Conservation (phyloP, 257 asterid species). For the Mitragyna speciosa region DNA sequence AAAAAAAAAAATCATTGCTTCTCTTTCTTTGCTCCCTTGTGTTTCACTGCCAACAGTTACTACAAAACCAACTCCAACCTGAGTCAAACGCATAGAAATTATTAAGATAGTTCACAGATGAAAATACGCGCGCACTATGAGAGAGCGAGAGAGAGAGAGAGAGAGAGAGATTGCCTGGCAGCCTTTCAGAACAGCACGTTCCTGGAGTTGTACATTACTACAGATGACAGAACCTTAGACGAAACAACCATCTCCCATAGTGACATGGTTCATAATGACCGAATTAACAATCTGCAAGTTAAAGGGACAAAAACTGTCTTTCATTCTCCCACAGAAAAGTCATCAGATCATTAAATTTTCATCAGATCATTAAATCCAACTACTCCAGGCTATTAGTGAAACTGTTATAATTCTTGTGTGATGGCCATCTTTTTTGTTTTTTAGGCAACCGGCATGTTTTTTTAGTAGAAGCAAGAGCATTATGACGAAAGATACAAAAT, state of each 20-base stretch:
- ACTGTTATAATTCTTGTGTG: neutral
- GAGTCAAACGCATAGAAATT: constrained; percentile 6
- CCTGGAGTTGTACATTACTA: constrained; percentile 92
- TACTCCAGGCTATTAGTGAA: neutral
- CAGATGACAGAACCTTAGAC: constrained; percentile 91
- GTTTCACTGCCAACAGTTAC: constrained; percentile 77
- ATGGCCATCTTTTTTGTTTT: neutral
- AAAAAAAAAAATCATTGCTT: constrained; percentile 34
- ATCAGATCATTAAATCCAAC: neutral
- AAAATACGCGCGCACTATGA: neutral
- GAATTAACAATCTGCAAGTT: constrained; percentile 79
- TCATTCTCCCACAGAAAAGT: neutral
- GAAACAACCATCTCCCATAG: constrained; percentile 87
- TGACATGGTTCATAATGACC: constrained; percentile 87
- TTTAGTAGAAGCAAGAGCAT: neutral
- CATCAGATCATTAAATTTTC: neutral
- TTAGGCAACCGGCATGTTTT: too few species aligned
- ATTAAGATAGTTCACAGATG: neutral
- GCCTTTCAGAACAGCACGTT: constrained; percentile 83
- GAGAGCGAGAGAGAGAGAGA: constrained; percentile 8
- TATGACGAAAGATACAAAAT: neutral
- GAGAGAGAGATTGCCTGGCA: constrained; percentile 63
- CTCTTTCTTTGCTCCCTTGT: constrained; percentile 87
- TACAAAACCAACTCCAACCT: constrained; percentile 96
- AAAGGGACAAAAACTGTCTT: neutral